Base-by-base conservation (phyloP, 2,329 filamentous ascomycete species). In the Calonectria pseudoreteaudii region DNA sequence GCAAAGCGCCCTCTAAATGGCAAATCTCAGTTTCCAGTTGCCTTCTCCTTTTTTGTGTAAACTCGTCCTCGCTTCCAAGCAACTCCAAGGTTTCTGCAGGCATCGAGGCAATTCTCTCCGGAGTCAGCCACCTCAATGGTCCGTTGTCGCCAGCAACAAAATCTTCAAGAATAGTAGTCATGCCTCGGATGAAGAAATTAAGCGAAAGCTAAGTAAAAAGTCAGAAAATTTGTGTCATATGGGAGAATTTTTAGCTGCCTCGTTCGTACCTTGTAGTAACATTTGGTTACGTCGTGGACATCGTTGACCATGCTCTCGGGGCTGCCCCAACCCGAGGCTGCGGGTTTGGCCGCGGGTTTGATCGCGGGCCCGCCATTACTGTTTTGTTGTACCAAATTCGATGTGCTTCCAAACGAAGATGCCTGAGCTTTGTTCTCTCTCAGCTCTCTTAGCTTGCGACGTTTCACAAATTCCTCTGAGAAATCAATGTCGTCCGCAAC, bases 231-330 rank as follows among this genome's bases (percentile, higher is more conserved):
- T 23, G 28, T 23, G 5, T 14, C n/a, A 18, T 0, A 14, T 2
- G 4, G 10, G 13, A 11, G 2, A 8, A 23, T 2, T n/a, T n/a
- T 10, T 4, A 16, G 0, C 26, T 14, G 4, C 34, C 1, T n/a
- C 8, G 1, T 14, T n/a, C 76, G 38, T 79, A 84, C 83, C 77
- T 85, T 76, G 50, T 86, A 86, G 23, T 86, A 86, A 0, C 83
- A 82, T 38, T 82, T 84, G 13, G 85, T 75, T 1, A 84, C 73
- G 38, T 85, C 84, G 36, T 86, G 84, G 0, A 86, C 81, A 20
- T 84, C 82, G 7, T 82, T 53, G 13, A 80, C 70, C 66, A 82
- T 83, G 47, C 83, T 85, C 10, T 80, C 74, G 2, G 65, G 10
- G 1, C 76, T 44, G 2, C 70, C 77, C 0, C 73, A 75, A 2